phyloP scores from a whole-genome alignment of 2,329 filamentous ascomycete species.

The Alternaria brassicae region DNA sequence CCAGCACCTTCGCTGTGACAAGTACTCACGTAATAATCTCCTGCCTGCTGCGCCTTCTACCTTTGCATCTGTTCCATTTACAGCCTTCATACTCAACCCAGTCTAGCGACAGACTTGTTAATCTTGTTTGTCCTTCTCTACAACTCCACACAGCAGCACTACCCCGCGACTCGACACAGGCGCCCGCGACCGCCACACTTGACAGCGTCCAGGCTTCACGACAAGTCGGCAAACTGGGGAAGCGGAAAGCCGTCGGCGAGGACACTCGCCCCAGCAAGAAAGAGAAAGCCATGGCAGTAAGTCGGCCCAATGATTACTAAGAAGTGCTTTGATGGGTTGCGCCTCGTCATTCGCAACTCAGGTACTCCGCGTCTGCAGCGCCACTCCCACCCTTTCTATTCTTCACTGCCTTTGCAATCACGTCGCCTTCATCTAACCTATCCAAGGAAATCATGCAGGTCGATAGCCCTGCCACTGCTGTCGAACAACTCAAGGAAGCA shows the following conservation, averaged over 20 bases:
- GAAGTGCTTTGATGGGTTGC: constrained; percentile 11
- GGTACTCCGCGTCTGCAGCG: constrained; percentile 15
- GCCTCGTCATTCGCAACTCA: constrained; percentile 17
- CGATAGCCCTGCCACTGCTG: constrained; percentile 64
- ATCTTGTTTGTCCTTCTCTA: constrained; percentile 6
- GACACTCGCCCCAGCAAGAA: constrained; percentile 51
- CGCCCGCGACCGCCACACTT: constrained; percentile 26
- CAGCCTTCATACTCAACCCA: constrained; percentile 1
- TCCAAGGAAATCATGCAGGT: constrained; percentile 67
- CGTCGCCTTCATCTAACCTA: constrained; percentile 12
- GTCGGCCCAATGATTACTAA: constrained; percentile 21
- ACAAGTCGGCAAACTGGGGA: constrained; percentile 53
- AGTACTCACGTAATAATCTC: constrained; percentile 23
- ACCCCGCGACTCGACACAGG: constrained; percentile 22
- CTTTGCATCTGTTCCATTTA: constrained; percentile 3
- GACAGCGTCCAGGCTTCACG: constrained; percentile 33
- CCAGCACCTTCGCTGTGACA: constrained; percentile 31
- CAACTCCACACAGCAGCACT: constrained; percentile 4
- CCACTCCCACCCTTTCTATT: background rate
- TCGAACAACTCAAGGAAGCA: constrained; percentile 64
- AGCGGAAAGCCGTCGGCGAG: constrained; percentile 50
- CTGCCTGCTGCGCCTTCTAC: constrained; percentile 20
- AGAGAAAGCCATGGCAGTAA: constrained; percentile 53
- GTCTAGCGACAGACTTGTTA: constrained; percentile 8
- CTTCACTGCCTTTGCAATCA: constrained; percentile 4